Evolutionary conservation across 2,329 filamentous ascomycete genomes (phyloP).

Genomic region (Arthroderma sp.): DNA sequence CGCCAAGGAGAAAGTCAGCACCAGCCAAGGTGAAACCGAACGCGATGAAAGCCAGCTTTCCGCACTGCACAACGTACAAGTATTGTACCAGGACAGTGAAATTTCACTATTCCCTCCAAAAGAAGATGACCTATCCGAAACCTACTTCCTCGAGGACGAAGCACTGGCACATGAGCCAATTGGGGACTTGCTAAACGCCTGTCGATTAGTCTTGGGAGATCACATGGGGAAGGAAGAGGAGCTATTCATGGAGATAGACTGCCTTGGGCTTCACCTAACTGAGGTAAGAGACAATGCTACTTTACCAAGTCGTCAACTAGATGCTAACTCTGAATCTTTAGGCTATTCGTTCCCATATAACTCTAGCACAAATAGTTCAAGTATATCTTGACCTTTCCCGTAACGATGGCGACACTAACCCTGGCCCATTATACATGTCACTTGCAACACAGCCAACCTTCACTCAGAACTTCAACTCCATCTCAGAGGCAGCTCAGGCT

Average conservation of each 20-base stretch:
- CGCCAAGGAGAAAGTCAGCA: neutral
- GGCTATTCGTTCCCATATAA: slow-evolving; percentile 33
- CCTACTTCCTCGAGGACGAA: slow-evolving; percentile 47
- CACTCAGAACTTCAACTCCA: slow-evolving; percentile 39
- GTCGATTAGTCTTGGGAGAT: slow-evolving; percentile 43
- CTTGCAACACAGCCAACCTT: slow-evolving; percentile 45
- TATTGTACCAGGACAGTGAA: slow-evolving; percentile 45
- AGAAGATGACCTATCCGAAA: slow-evolving; percentile 41
- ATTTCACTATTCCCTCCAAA: slow-evolving; percentile 49
- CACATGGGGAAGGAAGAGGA: slow-evolving; percentile 47
- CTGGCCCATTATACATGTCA: slow-evolving; percentile 47
- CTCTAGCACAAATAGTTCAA: slow-evolving; percentile 45
- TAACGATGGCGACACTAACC: slow-evolving; percentile 45
- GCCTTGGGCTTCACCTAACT: slow-evolving; percentile 44
- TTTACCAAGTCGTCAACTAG: slow-evolving; percentile 17
- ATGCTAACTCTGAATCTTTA: slow-evolving; percentile 20
- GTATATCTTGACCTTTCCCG: slow-evolving; percentile 47
- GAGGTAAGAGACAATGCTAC: slow-evolving; percentile 36
- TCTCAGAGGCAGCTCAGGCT: slow-evolving; percentile 42
- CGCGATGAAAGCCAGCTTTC: neutral
- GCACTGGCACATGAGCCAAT: slow-evolving; percentile 43
- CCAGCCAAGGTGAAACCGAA: neutral
- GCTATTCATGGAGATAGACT: slow-evolving; percentile 44
- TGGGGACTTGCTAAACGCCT: slow-evolving; percentile 44
- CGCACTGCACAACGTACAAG: slow-evolving; percentile 34